These are phyloP conservation scores for Thielaviopsis ethacetica DNA, from an alignment of 2,329 filamentous ascomycete genomes.

Conservation along the genomic window DNA sequence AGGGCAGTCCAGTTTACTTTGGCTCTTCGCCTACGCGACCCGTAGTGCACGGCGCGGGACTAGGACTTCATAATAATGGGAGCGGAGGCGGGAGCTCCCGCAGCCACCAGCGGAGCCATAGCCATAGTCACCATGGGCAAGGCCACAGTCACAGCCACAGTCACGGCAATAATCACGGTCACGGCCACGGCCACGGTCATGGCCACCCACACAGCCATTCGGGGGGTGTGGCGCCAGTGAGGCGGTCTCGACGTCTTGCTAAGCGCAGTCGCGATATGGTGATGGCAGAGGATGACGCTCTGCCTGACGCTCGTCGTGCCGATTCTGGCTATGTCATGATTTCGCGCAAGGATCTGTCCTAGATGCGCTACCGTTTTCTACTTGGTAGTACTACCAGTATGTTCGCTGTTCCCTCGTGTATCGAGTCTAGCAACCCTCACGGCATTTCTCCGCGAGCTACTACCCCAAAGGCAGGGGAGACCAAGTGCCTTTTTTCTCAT, in stretches of 20 bases:
- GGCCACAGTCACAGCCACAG: neutral
- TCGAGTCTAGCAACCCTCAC: too few species aligned
- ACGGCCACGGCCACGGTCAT: neutral
- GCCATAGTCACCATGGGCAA: neutral
- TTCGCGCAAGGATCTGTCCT: constrained; percentile 34
- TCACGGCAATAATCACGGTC: neutral
- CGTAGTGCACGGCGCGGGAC: neutral
- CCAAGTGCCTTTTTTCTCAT: constrained; percentile 1
- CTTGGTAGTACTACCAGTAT: constrained; percentile 9
- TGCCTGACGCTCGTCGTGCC: neutral
- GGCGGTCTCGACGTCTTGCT: neutral
- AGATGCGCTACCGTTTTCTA: constrained; percentile 11
- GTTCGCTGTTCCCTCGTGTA: constrained; percentile 4
- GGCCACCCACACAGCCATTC: neutral
- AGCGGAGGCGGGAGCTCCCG: too few species aligned
- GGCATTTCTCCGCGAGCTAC: too few species aligned
- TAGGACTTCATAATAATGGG: neutral
- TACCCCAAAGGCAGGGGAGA: too few species aligned
- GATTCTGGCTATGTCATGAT: constrained; percentile 34
- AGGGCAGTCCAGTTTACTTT: neutral
- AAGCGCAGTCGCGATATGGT: constrained; percentile 7
- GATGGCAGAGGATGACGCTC: constrained; percentile 1
- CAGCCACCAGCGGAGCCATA: neutral
- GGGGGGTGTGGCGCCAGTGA: neutral
- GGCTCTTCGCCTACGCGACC: neutral